Base-by-base conservation (phyloP, 306 rosid species). In the Carpinus viminea region DNA sequence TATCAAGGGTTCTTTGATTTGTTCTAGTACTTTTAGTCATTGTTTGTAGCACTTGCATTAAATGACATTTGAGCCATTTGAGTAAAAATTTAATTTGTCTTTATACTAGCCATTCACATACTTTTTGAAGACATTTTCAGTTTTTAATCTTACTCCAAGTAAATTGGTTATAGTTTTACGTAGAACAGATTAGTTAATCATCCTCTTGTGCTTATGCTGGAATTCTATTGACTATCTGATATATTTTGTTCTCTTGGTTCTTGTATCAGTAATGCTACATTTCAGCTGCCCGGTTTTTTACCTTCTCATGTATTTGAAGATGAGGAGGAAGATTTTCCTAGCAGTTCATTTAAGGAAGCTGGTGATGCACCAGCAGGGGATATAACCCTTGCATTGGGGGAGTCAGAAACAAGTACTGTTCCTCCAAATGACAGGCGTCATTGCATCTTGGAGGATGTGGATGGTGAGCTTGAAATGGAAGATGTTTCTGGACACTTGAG, bases 401-500 rank as follows among this genome's bases (percentile, higher is more conserved):
- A 91, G 69, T 80, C 88, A 69, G 97, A 95, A 89, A 73, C 93
- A 46, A 79, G 85, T 80, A 82, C 86, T 52, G 86, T 86, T 68
- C 91, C 98, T 62, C 96, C 96, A 80, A 90, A 75, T 83, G 99
- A 96, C 87, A 90, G 97, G 87, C 97, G 98, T 52, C 98, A 93
- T 70, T 88, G 89, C 87, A 93, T 96, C 83, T 89, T 96, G 84
- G 98, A 96, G 87, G 98, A 96, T 73, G 98, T 96, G 64, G 99
- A 96, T 45, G 97, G 97, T 38, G 98, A 96, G 60, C 97, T 96
- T 59, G 99, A 96, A 88, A 96, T 96, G 99, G 99, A 96, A 87
- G 98, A 96, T 86, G 99, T 96, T 71, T 93, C 99, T 70, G 99
- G 93, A 74, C 93, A 89, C 74, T 86, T 80, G 5, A 95, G 90